Conservation (phyloP, 2,329 filamentous ascomycete species). For the Berkeleyomyces basicola region DNA sequence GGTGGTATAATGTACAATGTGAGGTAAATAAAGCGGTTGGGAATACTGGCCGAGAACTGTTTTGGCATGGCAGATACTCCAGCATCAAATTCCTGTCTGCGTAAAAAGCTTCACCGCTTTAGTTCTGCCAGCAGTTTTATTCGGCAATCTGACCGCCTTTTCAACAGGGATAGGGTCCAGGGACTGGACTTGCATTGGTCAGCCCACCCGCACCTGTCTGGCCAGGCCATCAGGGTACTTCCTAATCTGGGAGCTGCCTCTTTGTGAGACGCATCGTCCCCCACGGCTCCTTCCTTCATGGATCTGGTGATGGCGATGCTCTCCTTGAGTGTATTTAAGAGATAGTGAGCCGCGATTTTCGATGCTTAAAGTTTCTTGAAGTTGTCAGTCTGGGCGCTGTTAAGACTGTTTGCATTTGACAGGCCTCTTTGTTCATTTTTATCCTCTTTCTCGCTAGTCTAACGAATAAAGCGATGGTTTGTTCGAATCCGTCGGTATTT, state of each 20-base stretch:
- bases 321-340: background rate
- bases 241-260: background rate
- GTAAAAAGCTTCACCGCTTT: background rate
- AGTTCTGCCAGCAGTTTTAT: background rate
- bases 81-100: background rate
- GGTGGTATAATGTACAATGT: background rate
- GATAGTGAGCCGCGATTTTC: background rate
- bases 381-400: no score
- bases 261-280: background rate
- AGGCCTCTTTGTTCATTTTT: no score
- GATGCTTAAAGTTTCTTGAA: no score
- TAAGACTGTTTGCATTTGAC: no score
- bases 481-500: background rate
- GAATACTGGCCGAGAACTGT: background rate
- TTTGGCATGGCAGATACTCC: background rate
- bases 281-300: background rate
- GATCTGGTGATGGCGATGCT: background rate
- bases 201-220: background rate
- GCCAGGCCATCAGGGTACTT: slow-evolving; percentile 3
- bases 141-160: background rate
- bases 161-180: background rate
- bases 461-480: background rate
- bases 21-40: background rate
- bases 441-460: background rate
- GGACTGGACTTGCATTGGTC: background rate